Evolutionary conservation across 306 rosid genomes (phyloP).

Genomic region (Trichosanthes cucumerina): DNA sequence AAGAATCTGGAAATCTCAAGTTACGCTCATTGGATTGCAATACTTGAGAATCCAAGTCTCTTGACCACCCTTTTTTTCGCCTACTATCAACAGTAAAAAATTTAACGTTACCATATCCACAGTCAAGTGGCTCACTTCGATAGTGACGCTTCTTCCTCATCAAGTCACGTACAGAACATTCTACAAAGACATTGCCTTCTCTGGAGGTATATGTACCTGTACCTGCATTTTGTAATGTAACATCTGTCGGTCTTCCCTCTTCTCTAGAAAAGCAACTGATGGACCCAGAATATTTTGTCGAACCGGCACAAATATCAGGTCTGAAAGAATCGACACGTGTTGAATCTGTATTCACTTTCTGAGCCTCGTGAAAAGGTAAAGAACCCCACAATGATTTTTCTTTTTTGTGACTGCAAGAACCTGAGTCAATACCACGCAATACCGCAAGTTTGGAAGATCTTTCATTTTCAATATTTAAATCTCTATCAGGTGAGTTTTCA

Average conservation of each 20-base stretch:
- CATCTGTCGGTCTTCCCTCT: conserved; percentile 14
- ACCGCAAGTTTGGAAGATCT: conserved; percentile 21
- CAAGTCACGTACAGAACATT: conserved; percentile 69
- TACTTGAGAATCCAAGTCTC: conserved; percentile 21
- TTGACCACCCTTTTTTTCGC: conserved; percentile 23
- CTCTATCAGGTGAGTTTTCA: conserved; percentile 28
- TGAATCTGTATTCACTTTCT: conserved; percentile 21
- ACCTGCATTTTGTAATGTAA: conserved; percentile 20
- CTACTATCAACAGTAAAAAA: conserved; percentile 26
- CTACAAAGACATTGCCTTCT: conserved; percentile 24
- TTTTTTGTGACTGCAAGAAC: conserved; percentile 29
- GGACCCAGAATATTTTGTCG: conserved; percentile 21
- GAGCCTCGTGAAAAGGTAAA: conserved; percentile 39
- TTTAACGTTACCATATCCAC: conserved; percentile 24
- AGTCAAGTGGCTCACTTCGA: conserved; percentile 35
- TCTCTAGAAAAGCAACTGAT: conserved; percentile 23
- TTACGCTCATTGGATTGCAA: conserved; percentile 12
- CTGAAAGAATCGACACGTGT: conserved; percentile 15
- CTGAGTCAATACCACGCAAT: conserved; percentile 23
- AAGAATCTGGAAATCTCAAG: conserved; percentile 9
- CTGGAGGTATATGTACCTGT: conserved; percentile 20
- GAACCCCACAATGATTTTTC: conserved; percentile 51
- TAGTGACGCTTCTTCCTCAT: conserved; percentile 74
- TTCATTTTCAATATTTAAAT: conserved; percentile 22
- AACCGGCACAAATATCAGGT: conserved; percentile 18